A percentile compares a stretch with the other conserved stretches of the same genome.
phyloP scores from a whole-genome alignment of 306 rosid species.

The Crataegus laevigata region DNA sequence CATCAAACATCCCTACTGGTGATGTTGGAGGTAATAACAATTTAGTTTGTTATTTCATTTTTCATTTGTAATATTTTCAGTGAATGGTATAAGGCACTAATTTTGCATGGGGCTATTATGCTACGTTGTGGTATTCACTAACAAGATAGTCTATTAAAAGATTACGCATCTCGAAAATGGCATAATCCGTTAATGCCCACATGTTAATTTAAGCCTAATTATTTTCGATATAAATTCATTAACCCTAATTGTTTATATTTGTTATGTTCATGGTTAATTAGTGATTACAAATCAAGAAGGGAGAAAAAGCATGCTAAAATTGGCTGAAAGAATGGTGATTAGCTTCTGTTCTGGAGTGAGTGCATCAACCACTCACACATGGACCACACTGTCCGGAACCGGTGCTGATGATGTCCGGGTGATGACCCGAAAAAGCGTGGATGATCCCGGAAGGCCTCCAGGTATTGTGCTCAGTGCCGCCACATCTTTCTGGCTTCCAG shows the following conservation, averaged over 20 bases:
- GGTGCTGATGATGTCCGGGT: slow-evolving; percentile 96
- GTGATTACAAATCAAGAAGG: slow-evolving; percentile 94
- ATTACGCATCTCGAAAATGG: neutral
- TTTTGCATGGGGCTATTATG: neutral
- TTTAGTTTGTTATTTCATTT: neutral
- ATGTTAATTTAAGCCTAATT: neutral
- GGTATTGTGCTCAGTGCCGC: slow-evolving; percentile 96
- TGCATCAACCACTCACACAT: slow-evolving; percentile 88
- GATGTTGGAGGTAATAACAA: slow-evolving; percentile 69
- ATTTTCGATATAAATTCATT: neutral
- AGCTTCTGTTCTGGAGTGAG: slow-evolving; percentile 97
- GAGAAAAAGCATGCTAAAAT: slow-evolving; percentile 88
- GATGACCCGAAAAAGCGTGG: slow-evolving; percentile 89
- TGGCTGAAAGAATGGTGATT: slow-evolving; percentile 95
- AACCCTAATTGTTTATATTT: neutral
- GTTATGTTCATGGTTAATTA: neutral
- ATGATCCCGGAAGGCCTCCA: slow-evolving; percentile 93
- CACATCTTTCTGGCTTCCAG: slow-evolving; percentile 96
- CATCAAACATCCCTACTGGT: slow-evolving; percentile 65
- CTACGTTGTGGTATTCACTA: neutral
- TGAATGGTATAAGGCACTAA: neutral
- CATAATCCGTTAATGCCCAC: neutral
- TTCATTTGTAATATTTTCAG: neutral
- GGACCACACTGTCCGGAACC: slow-evolving; percentile 87
- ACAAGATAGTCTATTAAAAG: neutral